Evolutionary conservation across 1,284 basidiomycete species (phyloP).

Genomic region (Sporisorium scitamineum): DNA sequence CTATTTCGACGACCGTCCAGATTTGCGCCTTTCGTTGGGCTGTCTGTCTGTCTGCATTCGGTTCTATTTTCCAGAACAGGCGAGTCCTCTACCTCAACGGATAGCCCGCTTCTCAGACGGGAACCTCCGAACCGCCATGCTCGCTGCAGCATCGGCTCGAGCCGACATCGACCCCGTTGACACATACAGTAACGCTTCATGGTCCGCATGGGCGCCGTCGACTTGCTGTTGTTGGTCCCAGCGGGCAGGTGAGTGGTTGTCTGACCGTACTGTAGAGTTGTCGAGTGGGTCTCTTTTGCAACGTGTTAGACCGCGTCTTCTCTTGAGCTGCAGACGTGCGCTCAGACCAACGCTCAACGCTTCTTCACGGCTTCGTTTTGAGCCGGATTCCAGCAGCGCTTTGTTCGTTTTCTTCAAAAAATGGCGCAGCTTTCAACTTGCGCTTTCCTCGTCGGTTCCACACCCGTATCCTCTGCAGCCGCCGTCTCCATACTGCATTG

Average conservation of each 20-base stretch:
- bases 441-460: background rate
- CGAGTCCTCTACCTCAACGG: background rate
- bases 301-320: background rate
- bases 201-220: background rate
- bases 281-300: background rate
- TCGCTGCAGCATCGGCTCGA: background rate
- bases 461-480: background rate
- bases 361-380: background rate
- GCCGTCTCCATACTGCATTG: background rate
- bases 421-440: slow-evolving; percentile 2
- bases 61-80: background rate
- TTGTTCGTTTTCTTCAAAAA: slow-evolving; percentile 9
- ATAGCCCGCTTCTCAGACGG: background rate
- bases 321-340: background rate
- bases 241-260: background rate
- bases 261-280: too few relatives aligned
- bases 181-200: background rate
- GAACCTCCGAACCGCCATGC: background rate
- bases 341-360: slow-evolving; percentile 11
- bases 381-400: background rate
- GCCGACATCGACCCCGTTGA: background rate
- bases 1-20: background rate
- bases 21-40: background rate
- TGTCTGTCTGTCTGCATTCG: background rate
- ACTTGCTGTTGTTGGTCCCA: too few relatives aligned